Evolutionary conservation across 805 yeast genomes (phyloP).

Genomic region (Candida michaelii): DNA sequence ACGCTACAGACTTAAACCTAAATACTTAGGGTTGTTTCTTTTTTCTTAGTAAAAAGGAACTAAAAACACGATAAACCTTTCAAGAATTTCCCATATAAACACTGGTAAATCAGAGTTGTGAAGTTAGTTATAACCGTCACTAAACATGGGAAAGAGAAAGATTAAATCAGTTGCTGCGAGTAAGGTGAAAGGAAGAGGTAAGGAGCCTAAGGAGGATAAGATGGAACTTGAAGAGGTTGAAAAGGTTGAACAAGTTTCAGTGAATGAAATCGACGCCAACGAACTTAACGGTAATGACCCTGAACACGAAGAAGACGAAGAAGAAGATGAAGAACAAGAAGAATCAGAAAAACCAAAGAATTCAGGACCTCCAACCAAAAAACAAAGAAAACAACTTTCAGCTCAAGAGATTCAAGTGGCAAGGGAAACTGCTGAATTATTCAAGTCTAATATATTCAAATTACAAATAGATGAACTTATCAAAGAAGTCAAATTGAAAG

Average conservation of each 20-base stretch:
- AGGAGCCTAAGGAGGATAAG: not conserved
- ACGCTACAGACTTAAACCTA: not conserved
- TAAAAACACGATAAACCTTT: not conserved
- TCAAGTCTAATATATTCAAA: conserved; percentile 93
- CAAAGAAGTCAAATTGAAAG: conserved; percentile 75
- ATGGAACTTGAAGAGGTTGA: not conserved
- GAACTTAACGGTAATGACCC: too few species aligned
- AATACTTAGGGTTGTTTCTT: conserved; percentile 2
- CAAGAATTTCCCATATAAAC: not conserved
- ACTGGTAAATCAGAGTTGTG: not conserved
- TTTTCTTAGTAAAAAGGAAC: conserved; percentile 4
- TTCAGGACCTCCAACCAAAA: conserved; percentile 29
- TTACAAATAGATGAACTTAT: conserved; percentile 90
- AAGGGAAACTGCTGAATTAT: conserved; percentile 89
- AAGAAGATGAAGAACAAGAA: conserved; percentile 17
- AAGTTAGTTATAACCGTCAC: not conserved
- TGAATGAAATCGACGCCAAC: too few species aligned
- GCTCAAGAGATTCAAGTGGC: conserved; percentile 90
- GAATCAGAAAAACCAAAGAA: conserved; percentile 8
- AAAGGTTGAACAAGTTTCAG: not conserved
- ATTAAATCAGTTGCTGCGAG: not conserved
- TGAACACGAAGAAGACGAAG: too few species aligned
- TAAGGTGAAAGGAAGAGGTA: not conserved
- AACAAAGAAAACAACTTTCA: conserved; percentile 42
- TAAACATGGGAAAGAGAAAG: conserved; percentile 15